phyloP scores from a whole-genome alignment of 1,139 yeast species.

The Candida sanyaensis region DNA sequence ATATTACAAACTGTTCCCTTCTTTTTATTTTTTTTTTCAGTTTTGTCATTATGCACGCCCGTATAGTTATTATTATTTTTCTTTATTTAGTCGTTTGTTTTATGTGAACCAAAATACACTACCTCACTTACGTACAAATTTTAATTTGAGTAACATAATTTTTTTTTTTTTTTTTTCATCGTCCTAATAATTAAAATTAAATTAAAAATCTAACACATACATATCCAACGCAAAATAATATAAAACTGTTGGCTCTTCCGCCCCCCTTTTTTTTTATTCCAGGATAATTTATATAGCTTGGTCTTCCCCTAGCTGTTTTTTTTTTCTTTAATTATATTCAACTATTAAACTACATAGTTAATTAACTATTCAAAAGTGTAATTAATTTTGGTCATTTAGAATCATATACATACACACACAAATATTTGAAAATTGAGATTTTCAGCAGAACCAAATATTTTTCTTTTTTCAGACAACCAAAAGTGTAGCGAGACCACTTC shows the following conservation, averaged over 20 bases:
- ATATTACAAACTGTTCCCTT: too few species aligned
- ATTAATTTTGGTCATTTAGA: too few species aligned
- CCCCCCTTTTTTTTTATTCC: not conserved
- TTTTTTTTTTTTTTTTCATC: not conserved
- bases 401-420: too few species aligned
- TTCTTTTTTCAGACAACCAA: not conserved
- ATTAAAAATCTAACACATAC: not conserved
- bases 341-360: too few species aligned
- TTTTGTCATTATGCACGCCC: too few species aligned
- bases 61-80: not conserved
- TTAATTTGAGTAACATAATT: not conserved
- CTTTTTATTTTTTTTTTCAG: too few species aligned
- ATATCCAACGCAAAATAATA: not conserved
- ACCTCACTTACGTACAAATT: not conserved
- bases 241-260: not conserved
- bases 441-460: too few species aligned
- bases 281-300: not conserved
- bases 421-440: too few species aligned
- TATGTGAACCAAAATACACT: not conserved
- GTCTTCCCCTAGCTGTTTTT: not conserved
- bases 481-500: too few species aligned
- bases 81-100: not conserved
- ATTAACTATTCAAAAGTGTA: too few species aligned
- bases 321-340: not conserved
- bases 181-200: not conserved